Evolutionary conservation across 2,329 filamentous ascomycete genomes (phyloP).

Genomic region (Sclerotinia minor): DNA sequence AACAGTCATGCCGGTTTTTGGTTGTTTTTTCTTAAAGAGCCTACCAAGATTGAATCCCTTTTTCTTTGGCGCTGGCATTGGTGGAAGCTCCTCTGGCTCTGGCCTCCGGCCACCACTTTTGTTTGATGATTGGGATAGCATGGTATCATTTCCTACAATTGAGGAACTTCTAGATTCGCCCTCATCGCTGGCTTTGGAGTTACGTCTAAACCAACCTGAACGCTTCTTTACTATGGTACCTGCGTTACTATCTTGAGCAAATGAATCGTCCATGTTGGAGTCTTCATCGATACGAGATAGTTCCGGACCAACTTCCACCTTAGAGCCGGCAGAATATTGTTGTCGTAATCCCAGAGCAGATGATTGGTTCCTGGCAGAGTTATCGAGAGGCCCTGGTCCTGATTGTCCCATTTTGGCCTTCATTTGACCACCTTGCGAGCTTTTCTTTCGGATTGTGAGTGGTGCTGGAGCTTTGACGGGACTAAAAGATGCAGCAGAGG

Average conservation of each 20-base stretch:
- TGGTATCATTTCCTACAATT: conserved; percentile 23
- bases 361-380: conserved; percentile 18
- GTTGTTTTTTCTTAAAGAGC: conserved; percentile 38
- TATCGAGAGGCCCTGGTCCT: conserved; percentile 2
- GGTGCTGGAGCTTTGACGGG: conserved; percentile 40
- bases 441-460: conserved; percentile 41
- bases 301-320: conserved; percentile 25
- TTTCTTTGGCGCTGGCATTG: conserved; percentile 32
- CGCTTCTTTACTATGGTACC: conserved; percentile 39
- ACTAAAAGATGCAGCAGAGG: conserved; percentile 33
- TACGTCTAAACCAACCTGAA: conserved; percentile 41
- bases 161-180: conserved; percentile 30
- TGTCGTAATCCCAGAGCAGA: conserved; percentile 33
- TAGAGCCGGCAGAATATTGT: conserved; percentile 30
- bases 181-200: conserved; percentile 35
- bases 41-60: conserved; percentile 38
- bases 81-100: conserved; percentile 21
- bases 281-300: conserved; percentile 33
- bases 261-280: conserved; percentile 28
- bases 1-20: conserved; percentile 37
- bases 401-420: not conserved
- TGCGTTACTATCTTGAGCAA: conserved; percentile 31
- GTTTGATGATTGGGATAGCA: conserved; percentile 29
- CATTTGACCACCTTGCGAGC: conserved; percentile 29
- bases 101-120: conserved; percentile 24